phyloP scores from a whole-genome alignment of 108 stramenopile species.

The Ochromonas danica region DNA sequence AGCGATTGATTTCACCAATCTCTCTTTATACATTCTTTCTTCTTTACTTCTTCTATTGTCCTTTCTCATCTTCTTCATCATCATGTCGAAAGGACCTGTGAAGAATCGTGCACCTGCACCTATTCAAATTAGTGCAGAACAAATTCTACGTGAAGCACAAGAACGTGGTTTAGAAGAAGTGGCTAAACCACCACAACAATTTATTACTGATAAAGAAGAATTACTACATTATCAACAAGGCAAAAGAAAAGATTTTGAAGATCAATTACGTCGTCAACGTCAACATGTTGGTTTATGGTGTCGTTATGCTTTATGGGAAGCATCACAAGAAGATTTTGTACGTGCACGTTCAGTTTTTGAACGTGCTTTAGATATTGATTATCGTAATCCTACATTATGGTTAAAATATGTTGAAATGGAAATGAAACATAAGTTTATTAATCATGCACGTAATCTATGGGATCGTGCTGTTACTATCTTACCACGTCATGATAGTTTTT shows the following conservation, averaged over 20 bases:
- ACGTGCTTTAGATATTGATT: constrained; percentile 92
- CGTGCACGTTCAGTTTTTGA: constrained; percentile 95
- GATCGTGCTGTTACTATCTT: constrained; percentile 89
- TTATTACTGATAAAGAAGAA: constrained; percentile 96
- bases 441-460: constrained; percentile 95
- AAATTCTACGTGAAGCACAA: constrained; percentile 91
- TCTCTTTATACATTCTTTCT: no score
- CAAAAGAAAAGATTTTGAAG: constrained; percentile 56
- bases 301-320: constrained; percentile 96
- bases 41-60: no score
- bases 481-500: constrained; percentile 91
- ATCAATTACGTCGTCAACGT: constrained; percentile 88
- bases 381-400: constrained; percentile 79
- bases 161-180: constrained; percentile 66
- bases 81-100: constrained; percentile 48
- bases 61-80: no score
- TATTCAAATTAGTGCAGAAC: constrained; percentile 98
- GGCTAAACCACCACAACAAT: constrained; percentile 54
- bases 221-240: constrained; percentile 49
- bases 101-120: constrained; percentile 99
- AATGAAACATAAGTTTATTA: constrained; percentile 95
- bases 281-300: constrained; percentile 94
- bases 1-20: no score
- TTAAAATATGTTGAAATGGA: constrained; percentile 95
- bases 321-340: constrained; percentile 93